phyloP scores from a whole-genome alignment of 2,329 filamentous ascomycete species.

The Hypoxylon sp. region DNA sequence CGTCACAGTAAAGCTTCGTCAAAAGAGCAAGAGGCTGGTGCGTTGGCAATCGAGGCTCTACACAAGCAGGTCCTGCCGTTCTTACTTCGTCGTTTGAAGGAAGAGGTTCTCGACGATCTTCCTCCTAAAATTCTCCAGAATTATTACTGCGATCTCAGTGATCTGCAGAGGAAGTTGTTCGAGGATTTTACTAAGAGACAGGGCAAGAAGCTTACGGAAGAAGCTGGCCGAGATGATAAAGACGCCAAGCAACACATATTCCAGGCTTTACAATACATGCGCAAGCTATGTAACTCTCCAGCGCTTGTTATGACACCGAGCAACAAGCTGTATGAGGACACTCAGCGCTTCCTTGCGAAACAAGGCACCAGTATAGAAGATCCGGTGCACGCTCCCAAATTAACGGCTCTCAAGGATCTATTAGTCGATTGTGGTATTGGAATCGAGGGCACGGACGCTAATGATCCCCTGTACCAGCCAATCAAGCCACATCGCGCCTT shows the following conservation, averaged over 20 bases:
- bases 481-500: conserved; percentile 97
- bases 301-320: conserved; percentile 96
- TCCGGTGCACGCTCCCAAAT: conserved; percentile 89
- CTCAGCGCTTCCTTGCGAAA: conserved; percentile 83
- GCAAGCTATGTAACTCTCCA: conserved; percentile 97
- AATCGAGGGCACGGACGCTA: conserved; percentile 74
- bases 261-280: conserved; percentile 99
- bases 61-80: conserved; percentile 99
- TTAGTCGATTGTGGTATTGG: conserved; percentile 99
- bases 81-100: conserved; percentile 94
- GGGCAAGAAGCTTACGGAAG: conserved; percentile 86
- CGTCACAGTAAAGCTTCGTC: conserved; percentile 97
- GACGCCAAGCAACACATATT: conserved; percentile 98
- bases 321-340: conserved; percentile 90
- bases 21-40: conserved; percentile 97
- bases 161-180: conserved; percentile 94
- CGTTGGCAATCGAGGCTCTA: conserved; percentile 95
- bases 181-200: conserved; percentile 97
- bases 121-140: conserved; percentile 99
- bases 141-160: conserved; percentile 98
- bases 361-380: conserved; percentile 89
- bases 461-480: conserved; percentile 77
- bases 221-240: conserved; percentile 88
- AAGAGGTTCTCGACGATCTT: conserved; percentile 95
- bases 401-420: conserved; percentile 89